Conservation (phyloP, 768 basidiomycete species). For the Termitomyces sp. region DNA sequence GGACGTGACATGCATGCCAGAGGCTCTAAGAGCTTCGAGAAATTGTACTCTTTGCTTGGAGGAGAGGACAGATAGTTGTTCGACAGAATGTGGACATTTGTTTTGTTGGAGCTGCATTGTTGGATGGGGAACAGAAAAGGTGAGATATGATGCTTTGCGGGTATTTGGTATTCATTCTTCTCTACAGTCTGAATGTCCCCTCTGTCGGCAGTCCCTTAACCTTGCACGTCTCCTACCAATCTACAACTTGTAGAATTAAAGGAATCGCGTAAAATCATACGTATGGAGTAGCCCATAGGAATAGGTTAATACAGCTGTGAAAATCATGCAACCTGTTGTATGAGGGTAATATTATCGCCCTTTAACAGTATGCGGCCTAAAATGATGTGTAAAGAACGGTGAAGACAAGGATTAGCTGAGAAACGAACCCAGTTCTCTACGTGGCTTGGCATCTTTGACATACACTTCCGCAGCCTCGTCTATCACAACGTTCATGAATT, state of each 20-base stretch:
- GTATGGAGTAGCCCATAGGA: neutral
- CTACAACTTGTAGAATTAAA: constrained; percentile 62
- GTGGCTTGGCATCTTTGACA: constrained; percentile 83
- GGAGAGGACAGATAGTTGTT: constrained; percentile 74
- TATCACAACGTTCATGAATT: constrained; percentile 98
- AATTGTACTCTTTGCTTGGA: constrained; percentile 83
- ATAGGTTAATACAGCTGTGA: constrained; percentile 5
- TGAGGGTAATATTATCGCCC: constrained; percentile 98
- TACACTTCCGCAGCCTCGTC: constrained; percentile 93
- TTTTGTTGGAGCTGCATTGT: constrained; percentile 91
- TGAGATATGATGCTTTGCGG: constrained; percentile 18
- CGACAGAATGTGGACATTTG: constrained; percentile 85
- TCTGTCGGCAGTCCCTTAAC: constrained; percentile 75
- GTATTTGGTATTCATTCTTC: constrained; percentile 1
- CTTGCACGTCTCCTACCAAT: constrained; percentile 69
- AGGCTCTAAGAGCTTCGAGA: constrained; percentile 47
- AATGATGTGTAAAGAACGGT: constrained; percentile 2
- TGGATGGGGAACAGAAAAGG: constrained; percentile 87
- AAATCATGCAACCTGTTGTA: constrained; percentile 57
- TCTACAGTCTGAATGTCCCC: constrained; percentile 72
- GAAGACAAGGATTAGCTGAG: neutral
- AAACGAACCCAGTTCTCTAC: constrained; percentile 72
- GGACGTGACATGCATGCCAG: constrained; percentile 50
- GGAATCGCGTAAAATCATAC: constrained; percentile 10
- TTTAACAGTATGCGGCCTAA: constrained; percentile 92